Base-by-base conservation (phyloP, 257 asterid genomes). In the Solanum virginianum region DNA sequence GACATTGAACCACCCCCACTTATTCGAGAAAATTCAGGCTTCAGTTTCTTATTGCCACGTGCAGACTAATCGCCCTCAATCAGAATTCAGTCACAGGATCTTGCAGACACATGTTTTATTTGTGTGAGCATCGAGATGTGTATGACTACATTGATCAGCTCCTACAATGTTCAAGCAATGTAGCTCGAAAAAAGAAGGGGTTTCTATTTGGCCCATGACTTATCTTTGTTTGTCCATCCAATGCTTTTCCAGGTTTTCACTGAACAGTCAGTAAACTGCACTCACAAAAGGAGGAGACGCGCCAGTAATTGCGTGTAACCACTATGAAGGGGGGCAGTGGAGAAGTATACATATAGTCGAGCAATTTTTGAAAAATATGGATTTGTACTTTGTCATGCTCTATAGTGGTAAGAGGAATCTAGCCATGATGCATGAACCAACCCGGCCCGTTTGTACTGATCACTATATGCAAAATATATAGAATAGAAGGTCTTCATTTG, bases 1-100 rank as follows among this genome's bases (percentile, higher is more conserved):
- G 98, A 97, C 87, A 95, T 97, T 26, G 99, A 97, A 87, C 98
- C 99, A n/a, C 99, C 99, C 2, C 97, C 98, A 22, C 98, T 97
- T 79, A 94, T 97, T 83, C 98, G 98, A 1, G 98, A 97, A 89
- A 97, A 97, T 88, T 92, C 98, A 3, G 98, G 98, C 79, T 97
- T 97, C 93, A 95, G 98, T 92, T 97, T 95, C 87, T 90, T 97
- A 87, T 89, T 97, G 83, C 97, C 95, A 18, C 97, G 89, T 82
- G 94, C 93, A 70, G 94, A 91, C 87, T 89, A 89, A 91, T 88
- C 43, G 75, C 47, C 45, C 65, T 75, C 80, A 47, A 66, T 43
- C 26, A 45, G 72, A 18, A 14, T 68, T 69, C 80, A 75, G 80
- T 83, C n/a, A 36, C 39, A 29, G 47, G 47, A 79, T 26, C 65